Evolutionary conservation across 768 basidiomycete genomes (phyloP).

Genomic region (Hericium erinaceus): DNA sequence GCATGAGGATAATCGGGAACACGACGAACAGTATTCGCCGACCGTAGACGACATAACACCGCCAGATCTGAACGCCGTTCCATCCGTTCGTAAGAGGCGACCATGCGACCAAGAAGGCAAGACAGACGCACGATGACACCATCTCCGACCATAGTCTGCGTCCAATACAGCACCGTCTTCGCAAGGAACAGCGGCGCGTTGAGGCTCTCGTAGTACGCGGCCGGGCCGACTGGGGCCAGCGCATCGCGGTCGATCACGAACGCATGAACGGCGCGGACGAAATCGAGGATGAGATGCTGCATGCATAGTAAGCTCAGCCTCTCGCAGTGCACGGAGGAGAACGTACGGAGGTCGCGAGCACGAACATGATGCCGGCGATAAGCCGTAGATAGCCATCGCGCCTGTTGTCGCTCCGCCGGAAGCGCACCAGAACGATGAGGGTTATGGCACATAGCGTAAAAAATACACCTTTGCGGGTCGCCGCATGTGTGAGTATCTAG

Average conservation of each 20-base stretch:
- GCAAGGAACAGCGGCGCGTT: not conserved
- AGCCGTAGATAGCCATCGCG: not conserved
- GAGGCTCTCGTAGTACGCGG: not conserved
- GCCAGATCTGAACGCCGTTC: not conserved
- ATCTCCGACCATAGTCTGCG: not conserved
- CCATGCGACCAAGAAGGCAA: not conserved
- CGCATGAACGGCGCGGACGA: not conserved
- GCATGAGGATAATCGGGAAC: not conserved
- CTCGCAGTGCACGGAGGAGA: not conserved
- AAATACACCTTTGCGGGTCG: not conserved
- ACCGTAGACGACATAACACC: not conserved
- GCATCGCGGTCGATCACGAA: not conserved
- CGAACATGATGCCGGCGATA: not conserved
- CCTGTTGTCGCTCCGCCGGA: not conserved
- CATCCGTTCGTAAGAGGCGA: not conserved
- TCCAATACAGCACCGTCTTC: not conserved
- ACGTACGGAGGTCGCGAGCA: not conserved
- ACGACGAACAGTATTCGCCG: not conserved
- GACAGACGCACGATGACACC: not conserved
- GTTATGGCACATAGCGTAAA: not conserved
- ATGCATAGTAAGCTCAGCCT: not conserved
- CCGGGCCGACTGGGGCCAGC: not conserved
- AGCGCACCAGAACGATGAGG: not conserved
- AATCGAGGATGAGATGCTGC: not conserved
- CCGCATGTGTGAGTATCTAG: no score